Evolutionary conservation across 2,329 filamentous ascomycete species (phyloP).

Genomic region (Macrophomina pseudophaseolina): DNA sequence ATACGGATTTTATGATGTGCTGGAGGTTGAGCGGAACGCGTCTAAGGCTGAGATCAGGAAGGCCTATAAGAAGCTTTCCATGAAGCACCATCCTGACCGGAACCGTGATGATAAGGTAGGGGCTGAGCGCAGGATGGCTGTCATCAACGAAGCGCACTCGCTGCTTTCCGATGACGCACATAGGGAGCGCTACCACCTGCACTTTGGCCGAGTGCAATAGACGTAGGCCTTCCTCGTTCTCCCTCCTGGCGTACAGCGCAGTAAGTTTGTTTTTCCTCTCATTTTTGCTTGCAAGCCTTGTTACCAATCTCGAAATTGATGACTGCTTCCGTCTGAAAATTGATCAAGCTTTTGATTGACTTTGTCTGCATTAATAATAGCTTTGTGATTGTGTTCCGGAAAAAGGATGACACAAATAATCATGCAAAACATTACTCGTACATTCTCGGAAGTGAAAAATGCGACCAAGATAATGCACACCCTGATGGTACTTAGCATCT

Average conservation of each 20-base stretch:
- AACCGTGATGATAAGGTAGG: background rate
- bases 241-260: too few relatives aligned
- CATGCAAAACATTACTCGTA: too few relatives aligned
- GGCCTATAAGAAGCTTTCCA: background rate
- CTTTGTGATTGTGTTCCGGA: background rate
- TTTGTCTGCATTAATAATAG: too few relatives aligned
- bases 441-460: too few relatives aligned
- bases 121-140: background rate
- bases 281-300: too few relatives aligned
- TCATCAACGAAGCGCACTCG: background rate
- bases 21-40: background rate
- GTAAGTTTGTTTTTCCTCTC: too few relatives aligned
- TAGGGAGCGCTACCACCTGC: background rate
- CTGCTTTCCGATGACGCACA: background rate
- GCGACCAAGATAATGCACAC: too few relatives aligned
- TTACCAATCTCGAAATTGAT: too few relatives aligned
- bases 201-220: background rate
- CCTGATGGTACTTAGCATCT: too few relatives aligned
- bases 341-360: background rate
- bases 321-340: too few relatives aligned
- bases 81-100: constrained; percentile 7
- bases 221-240: background rate
- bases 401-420: background rate
- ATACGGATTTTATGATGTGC: background rate
- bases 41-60: background rate